These are phyloP conservation scores for Fraxinus ornus DNA, from an alignment of 305 asterid genomes.

Conservation along the genomic window DNA sequence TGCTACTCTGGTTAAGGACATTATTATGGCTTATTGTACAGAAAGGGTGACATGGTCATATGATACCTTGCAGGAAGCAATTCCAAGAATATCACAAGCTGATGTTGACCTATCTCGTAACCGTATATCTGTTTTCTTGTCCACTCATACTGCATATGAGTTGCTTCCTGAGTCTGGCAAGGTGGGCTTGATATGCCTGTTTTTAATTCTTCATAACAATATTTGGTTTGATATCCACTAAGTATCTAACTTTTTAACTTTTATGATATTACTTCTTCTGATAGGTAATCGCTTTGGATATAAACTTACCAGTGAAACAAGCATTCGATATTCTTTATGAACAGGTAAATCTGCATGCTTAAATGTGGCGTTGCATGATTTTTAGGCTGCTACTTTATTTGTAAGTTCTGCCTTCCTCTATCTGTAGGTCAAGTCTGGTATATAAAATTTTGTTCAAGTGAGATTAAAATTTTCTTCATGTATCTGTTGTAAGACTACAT, in stretches of 20 bases:
- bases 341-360: constrained; percentile 46
- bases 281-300: constrained; percentile 67
- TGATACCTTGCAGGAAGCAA: constrained; percentile 46
- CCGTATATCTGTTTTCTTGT: constrained; percentile 59
- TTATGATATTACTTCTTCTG: constrained; percentile 22
- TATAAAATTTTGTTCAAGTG: background rate
- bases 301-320: constrained; percentile 65
- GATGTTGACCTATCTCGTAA: constrained; percentile 56
- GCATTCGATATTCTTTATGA: constrained; percentile 70
- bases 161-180: constrained; percentile 78
- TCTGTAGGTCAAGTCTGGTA: constrained; percentile 4
- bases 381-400: constrained; percentile 10
- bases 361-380: background rate
- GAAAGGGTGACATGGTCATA: constrained; percentile 10
- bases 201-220: background rate
- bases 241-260: constrained; percentile 11
- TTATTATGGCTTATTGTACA: background rate
- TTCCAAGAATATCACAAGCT: constrained; percentile 51
- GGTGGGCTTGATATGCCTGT: constrained; percentile 33
- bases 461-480: background rate
- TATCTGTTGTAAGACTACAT: background rate
- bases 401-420: constrained; percentile 15
- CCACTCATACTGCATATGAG: constrained; percentile 64
- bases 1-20: constrained; percentile 1
- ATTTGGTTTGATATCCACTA: background rate